Percentiles rank a stretch among this genome's conserved stretches.
Conservation (phyloP, 2,329 filamentous ascomycete genomes). For the Spiromastix sp. region DNA sequence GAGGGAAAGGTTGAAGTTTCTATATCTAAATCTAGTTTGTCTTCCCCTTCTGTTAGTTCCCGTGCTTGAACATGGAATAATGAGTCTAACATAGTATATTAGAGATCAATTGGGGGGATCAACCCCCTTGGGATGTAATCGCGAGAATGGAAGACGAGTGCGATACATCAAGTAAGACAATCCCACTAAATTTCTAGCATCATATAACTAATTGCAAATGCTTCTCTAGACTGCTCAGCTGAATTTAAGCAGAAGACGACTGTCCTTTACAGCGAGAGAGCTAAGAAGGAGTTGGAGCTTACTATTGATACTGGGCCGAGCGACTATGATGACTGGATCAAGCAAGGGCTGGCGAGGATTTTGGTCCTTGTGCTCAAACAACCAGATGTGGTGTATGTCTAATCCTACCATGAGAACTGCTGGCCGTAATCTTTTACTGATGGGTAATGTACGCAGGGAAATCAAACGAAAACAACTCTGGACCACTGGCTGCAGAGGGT, state of each 20-base stretch:
- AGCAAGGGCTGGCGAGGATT: not conserved
- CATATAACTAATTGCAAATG: no score
- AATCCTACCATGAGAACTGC: not conserved
- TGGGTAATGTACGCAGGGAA: not conserved
- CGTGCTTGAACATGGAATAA: no score
- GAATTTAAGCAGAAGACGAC: not conserved
- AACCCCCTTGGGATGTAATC: no score
- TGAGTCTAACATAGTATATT: no score
- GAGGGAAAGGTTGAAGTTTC: no score
- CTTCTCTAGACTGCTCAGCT: not conserved
- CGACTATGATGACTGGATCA: slow-evolving; percentile 1
- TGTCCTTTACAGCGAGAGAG: not conserved
- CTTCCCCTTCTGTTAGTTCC: no score
- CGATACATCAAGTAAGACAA: no score
- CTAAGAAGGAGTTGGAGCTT: not conserved
- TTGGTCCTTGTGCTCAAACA: not conserved
- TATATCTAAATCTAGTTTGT: no score
- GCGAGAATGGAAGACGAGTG: no score
- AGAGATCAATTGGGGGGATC: no score
- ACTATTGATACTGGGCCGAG: not conserved
- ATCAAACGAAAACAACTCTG: not conserved
- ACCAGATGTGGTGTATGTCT: not conserved
- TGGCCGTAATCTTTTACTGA: not conserved
- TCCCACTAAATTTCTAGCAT: no score
- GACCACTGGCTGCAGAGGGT: not conserved